Evolutionary conservation across 257 asterid species (phyloP).

Genomic region (Lavandula angustifolia): DNA sequence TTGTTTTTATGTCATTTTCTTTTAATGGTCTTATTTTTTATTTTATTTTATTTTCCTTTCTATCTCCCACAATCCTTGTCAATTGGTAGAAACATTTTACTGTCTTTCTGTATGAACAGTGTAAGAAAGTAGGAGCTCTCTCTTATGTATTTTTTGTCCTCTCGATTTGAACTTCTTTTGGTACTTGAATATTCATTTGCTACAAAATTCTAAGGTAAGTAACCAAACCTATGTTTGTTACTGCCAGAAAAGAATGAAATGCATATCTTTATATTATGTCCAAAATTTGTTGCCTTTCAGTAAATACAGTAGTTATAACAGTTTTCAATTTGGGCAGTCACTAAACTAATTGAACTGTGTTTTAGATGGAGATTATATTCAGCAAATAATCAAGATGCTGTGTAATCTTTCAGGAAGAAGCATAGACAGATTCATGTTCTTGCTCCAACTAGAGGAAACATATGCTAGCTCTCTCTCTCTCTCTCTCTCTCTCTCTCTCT

Average conservation of each 20-base stretch:
- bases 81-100: slow-evolving; percentile 21
- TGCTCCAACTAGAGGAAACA: slow-evolving; percentile 1
- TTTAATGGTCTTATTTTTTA: slow-evolving; percentile 2
- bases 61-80: slow-evolving; percentile 11
- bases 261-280: no score
- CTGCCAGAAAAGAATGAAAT: no score
- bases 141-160: background rate
- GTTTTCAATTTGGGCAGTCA: no score
- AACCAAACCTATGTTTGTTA: no score
- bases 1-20: slow-evolving; percentile 8
- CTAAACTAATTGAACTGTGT: no score
- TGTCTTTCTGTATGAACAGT: slow-evolving; percentile 29
- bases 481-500: no score
- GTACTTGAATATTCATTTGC: no score
- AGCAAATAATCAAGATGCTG: no score
- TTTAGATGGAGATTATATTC: no score
- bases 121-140: background rate
- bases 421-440: slow-evolving; percentile 10
- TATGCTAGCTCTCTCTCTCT: background rate
- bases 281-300: no score
- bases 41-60: slow-evolving; percentile 18
- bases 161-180: background rate
- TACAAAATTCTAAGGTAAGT: no score
- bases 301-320: no score
- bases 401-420: background rate